phyloP scores from a whole-genome alignment of 805 yeast genomes.

The Kuraishia ogatae region DNA sequence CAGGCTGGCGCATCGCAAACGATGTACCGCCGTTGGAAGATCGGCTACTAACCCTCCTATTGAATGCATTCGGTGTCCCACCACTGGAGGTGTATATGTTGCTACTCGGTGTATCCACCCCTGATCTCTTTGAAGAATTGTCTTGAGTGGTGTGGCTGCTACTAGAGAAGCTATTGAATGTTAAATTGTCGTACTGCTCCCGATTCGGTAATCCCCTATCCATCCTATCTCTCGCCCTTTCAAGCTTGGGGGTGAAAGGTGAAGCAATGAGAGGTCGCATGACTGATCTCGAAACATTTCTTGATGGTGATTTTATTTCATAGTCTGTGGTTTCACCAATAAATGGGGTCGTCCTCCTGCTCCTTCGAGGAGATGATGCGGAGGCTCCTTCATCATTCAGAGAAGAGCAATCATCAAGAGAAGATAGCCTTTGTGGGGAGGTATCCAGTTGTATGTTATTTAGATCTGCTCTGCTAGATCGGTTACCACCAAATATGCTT shows the following conservation, averaged over 20 bases:
- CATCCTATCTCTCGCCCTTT: too few relatives aligned
- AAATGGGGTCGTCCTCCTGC: not conserved
- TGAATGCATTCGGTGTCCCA: not conserved
- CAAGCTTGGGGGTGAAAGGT: not conserved
- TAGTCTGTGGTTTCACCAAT: not conserved
- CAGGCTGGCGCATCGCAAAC: too few relatives aligned
- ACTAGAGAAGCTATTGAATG: not conserved
- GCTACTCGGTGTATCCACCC: not conserved
- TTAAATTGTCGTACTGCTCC: not conserved
- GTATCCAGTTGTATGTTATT: too few relatives aligned
- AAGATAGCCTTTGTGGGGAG: not conserved
- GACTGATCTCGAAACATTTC: not conserved
- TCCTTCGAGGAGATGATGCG: not conserved
- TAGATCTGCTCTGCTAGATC: constrained; percentile 8
- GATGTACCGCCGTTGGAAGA: not conserved
- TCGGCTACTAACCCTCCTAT: not conserved
- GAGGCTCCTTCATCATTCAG: not conserved
- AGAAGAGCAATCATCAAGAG: not conserved
- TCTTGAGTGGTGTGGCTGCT: too few relatives aligned
- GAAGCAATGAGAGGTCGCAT: not conserved
- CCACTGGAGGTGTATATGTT: not conserved
- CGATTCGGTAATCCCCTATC: not conserved
- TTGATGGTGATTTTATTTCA: not conserved
- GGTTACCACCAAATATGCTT: constrained; percentile 14
- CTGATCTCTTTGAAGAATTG: not conserved